Evolutionary conservation across 495 filamentous ascomycete genomes (phyloP), one percentile per base, ranked within the genome.

Genomic region (Lentithecium fluviatile): DNA sequence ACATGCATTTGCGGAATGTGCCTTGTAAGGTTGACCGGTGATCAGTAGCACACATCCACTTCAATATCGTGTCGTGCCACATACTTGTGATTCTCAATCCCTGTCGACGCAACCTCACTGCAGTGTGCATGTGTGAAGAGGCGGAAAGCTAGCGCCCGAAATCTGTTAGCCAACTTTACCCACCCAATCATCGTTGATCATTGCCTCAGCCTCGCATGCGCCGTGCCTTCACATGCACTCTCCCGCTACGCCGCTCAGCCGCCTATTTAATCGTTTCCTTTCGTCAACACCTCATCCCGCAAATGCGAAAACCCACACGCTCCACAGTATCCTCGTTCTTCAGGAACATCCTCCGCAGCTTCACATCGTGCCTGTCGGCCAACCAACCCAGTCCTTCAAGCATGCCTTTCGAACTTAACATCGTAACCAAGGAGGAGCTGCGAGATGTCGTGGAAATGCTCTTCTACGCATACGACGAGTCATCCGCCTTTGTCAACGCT

Each of bases 401-500:
- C 40, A 50, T 50, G 46, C 12, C n/a, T 25, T 17, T 55, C 36
- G 52, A 43, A 24, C 20, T 55, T 11, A 29, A 21, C 20, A 15
- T 21, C 19, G 52, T 29, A 11, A 19, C 11, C 17, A 15, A n/a
- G 11, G 52, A 55, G 43, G 52, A 55, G 8, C 3, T 55, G 21
- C n/a, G 17, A 25, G n/a, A 42, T n/a, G 20, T 55, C 20, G 25
- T 43, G 5, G 10, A 21, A 1, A 36, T 55, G 21, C n/a, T 55
- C 10, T 55, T 55, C 52, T 2, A 29, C 4, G 29, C 52, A 21
- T 36, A 55, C 21, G 21, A 34, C 17, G 34, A 29, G 12, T 19
- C 23, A 3, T 21, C 23, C 24, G 21, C 17, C 25, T 55, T 32
- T 17, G 24, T 55, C 52, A 55, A 55, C 19, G 52, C 52, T 25